Percentiles rank a stretch among this genome's conserved stretches.
These are phyloP conservation scores for Kalmanozyma brasiliensis DNA, from an alignment of 1,284 basidiomycete species.

Conservation along the genomic window DNA sequence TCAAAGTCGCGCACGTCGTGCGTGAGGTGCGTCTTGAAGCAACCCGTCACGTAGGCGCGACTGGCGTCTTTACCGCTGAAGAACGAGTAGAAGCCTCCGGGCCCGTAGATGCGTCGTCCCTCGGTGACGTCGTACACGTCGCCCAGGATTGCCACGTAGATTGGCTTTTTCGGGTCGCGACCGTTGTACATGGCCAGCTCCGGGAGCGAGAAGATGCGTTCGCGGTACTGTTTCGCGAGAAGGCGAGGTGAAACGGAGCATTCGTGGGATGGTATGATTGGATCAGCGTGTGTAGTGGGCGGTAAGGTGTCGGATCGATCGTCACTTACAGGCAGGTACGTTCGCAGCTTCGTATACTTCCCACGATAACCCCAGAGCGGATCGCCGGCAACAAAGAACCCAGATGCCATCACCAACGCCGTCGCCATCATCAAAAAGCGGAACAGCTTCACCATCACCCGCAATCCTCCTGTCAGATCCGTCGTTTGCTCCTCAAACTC, in stretches of 20 bases:
- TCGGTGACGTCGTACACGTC: conserved; percentile 89
- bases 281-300: background rate
- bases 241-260: no score
- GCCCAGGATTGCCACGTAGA: conserved; percentile 82
- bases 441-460: conserved; percentile 17
- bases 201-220: conserved; percentile 79
- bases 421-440: conserved; percentile 38
- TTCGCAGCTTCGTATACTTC: conserved; percentile 57
- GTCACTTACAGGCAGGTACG: conserved; percentile 61
- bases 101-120: conserved; percentile 82
- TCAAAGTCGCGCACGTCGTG: conserved; percentile 64
- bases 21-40: conserved; percentile 64
- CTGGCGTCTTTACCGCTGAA: conserved; percentile 65
- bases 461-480: conserved; percentile 28
- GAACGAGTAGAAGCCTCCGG: conserved; percentile 61
- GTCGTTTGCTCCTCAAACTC: conserved; percentile 18
- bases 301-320: background rate
- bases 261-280: no score
- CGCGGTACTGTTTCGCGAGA: conserved; percentile 29
- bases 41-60: conserved; percentile 66
- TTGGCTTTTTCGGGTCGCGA: conserved; percentile 74
- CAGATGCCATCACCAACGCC: conserved; percentile 24
- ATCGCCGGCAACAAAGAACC: conserved; percentile 60
- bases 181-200: conserved; percentile 82
- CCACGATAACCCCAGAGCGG: conserved; percentile 64